These are phyloP conservation scores for Lotmaria passim DNA, from an alignment of 208 protist species.

Conservation along the genomic window DNA sequence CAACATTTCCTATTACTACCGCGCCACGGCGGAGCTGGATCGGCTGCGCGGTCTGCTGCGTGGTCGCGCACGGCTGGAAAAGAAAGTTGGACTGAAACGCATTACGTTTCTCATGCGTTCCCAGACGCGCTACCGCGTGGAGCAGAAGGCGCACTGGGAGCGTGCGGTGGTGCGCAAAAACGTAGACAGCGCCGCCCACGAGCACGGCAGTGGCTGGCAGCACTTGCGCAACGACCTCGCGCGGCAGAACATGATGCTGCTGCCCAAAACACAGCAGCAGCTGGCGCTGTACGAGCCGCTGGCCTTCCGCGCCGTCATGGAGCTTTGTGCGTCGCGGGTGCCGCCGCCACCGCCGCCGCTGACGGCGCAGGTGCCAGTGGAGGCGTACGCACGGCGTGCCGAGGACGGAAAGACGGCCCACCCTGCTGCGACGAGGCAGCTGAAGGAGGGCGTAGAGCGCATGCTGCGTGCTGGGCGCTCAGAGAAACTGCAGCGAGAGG, in stretches of 20 bases:
- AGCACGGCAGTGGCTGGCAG: conserved; percentile 82
- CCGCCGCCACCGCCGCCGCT: conserved; percentile 75
- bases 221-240: conserved; percentile 83
- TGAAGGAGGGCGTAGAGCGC: conserved; percentile 65
- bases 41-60: conserved; percentile 82
- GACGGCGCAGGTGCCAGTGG: conserved; percentile 58
- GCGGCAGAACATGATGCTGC: conserved; percentile 82
- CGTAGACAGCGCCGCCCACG: conserved; percentile 83
- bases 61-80: conserved; percentile 79
- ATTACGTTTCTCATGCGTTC: conserved; percentile 90
- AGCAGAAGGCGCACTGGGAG: conserved; percentile 82
- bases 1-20: conserved; percentile 50
- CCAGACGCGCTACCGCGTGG: conserved; percentile 88
- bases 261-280: conserved; percentile 74
- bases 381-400: conserved; percentile 57
- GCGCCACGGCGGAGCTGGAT: conserved; percentile 81
- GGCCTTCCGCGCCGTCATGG: conserved; percentile 85
- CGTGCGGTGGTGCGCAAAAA: conserved; percentile 87
- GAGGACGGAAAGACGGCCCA: conserved; percentile 34
- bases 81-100: conserved; percentile 84
- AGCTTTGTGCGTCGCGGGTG: conserved; percentile 85
- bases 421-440: conserved; percentile 63
- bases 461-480: conserved; percentile 56
- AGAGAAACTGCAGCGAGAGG: conserved; percentile 38
- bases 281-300: conserved; percentile 90